Percentiles rank a stretch among this genome's conserved stretches.
Conservation (phyloP, 2,329 filamentous ascomycete species). For the Knoxdaviesia capensis region DNA sequence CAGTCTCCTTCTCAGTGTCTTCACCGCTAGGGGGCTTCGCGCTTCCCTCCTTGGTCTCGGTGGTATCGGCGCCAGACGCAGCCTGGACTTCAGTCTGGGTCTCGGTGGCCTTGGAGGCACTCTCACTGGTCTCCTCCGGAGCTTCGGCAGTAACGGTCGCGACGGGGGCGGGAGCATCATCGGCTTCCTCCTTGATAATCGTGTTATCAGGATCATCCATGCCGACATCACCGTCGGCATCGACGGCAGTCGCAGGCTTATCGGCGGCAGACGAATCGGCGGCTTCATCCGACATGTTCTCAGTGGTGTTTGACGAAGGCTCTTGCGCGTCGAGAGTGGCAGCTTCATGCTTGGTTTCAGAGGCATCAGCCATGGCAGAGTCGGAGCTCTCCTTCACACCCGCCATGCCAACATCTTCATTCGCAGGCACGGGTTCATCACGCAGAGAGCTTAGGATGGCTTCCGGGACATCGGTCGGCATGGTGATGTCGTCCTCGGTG, state of each 20-base stretch:
- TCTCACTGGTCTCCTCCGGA: conserved; percentile 5
- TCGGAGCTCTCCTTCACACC: conserved; percentile 7
- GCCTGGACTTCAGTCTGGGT: conserved; percentile 4
- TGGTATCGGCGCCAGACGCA: conserved; percentile 1
- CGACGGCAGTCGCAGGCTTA: neutral
- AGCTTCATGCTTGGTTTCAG: neutral
- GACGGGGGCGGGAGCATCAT: conserved; percentile 13
- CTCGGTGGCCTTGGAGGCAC: conserved; percentile 1
- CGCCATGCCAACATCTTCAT: conserved; percentile 21
- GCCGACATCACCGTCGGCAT: conserved; percentile 17
- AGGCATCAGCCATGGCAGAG: neutral
- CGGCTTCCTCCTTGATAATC: conserved; percentile 20
- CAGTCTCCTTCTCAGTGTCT: neutral
- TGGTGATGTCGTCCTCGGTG: conserved; percentile 10
- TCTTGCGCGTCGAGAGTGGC: neutral
- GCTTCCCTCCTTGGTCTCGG: conserved; percentile 2
- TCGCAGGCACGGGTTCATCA: conserved; percentile 19
- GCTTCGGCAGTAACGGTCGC: conserved; percentile 13
- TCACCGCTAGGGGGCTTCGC: conserved; percentile 1
- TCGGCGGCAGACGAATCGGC: no score
- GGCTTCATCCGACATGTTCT: no score
- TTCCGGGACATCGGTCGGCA: conserved; percentile 8
- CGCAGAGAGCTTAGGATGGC: conserved; percentile 12
- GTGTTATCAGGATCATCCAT: conserved; percentile 22
- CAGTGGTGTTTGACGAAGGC: no score